Evolutionary conservation across 768 basidiomycete species (phyloP).

Genomic region (Postia placenta): DNA sequence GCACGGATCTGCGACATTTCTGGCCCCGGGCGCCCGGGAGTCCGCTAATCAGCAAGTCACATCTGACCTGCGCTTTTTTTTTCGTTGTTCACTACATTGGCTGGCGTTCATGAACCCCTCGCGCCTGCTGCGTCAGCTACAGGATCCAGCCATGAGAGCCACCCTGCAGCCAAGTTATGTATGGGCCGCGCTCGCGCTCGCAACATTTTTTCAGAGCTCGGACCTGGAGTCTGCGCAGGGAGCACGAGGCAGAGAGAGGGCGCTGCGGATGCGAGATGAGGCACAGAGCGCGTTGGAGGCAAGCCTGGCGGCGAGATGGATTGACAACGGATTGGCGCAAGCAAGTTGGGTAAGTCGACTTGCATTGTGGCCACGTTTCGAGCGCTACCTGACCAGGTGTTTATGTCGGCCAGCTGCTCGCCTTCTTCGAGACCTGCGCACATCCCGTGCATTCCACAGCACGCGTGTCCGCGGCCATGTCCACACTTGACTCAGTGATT

Average conservation of each 20-base stretch:
- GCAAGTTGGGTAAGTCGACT: constrained; percentile 43
- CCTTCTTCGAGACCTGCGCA: constrained; percentile 66
- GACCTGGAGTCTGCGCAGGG: constrained; percentile 42
- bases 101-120: constrained; percentile 71
- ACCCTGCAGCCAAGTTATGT: constrained; percentile 64
- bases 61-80: constrained; percentile 56
- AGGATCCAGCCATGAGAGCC: constrained; percentile 46
- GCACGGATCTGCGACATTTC: background rate
- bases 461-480: constrained; percentile 50
- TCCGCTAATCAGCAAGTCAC: constrained; percentile 39
- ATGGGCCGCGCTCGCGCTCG: constrained; percentile 54
- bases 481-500: constrained; percentile 64
- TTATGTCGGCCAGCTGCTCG: constrained; percentile 43
- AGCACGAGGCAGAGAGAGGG: constrained; percentile 44
- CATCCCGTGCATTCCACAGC: constrained; percentile 54
- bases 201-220: constrained; percentile 67
- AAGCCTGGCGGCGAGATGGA: constrained; percentile 63
- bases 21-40: constrained; percentile 35
- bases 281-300: constrained; percentile 68
- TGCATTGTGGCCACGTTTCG: background rate
- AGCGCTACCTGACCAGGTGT: background rate
- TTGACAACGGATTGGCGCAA: constrained; percentile 69
- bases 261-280: constrained; percentile 56
- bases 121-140: constrained; percentile 54
- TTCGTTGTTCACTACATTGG: constrained; percentile 62